Percentiles rank a stretch among this genome's conserved stretches.
Conservation (phyloP, 768 basidiomycete genomes). For the Auricularia sp. region DNA sequence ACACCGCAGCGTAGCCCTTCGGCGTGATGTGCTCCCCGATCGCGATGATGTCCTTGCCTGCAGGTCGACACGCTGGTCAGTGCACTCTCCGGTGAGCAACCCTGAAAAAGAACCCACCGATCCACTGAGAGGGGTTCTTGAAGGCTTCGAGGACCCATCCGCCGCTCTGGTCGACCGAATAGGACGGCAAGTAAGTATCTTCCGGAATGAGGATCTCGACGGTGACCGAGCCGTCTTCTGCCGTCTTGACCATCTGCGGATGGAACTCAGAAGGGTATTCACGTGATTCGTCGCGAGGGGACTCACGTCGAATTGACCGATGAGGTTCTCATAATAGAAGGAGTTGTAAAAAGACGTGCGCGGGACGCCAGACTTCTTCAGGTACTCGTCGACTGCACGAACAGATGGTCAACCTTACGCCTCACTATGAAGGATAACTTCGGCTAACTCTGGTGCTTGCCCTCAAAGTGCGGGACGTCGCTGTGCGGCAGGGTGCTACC, state of each 20-base stretch:
- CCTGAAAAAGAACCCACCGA: neutral
- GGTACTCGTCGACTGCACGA: slow-evolving; percentile 11
- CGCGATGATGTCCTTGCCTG: neutral
- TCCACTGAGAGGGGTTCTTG: slow-evolving; percentile 4
- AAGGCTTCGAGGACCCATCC: neutral
- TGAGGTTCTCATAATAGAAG: slow-evolving; percentile 5
- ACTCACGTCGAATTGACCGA: neutral
- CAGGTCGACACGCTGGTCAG: neutral
- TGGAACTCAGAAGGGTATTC: neutral
- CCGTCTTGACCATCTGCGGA: neutral
- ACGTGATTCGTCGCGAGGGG: neutral
- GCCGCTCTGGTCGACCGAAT: slow-evolving; percentile 3
- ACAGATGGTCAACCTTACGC: neutral
- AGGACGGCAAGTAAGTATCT: neutral
- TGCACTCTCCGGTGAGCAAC: too few relatives aligned
- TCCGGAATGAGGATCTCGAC: neutral
- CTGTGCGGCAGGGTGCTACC: neutral
- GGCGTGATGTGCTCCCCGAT: neutral
- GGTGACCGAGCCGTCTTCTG: neutral
- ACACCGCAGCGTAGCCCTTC: neutral
- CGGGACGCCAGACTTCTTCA: slow-evolving; percentile 13
- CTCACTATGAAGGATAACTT: neutral
- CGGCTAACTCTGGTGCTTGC: slow-evolving; percentile 1
- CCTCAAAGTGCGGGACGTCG: slow-evolving; percentile 5
- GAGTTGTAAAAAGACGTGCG: neutral